These are phyloP conservation scores for Pilasporangium apinafurcum DNA, from an alignment of 352 stramenopile genomes.

Conservation along the genomic window DNA sequence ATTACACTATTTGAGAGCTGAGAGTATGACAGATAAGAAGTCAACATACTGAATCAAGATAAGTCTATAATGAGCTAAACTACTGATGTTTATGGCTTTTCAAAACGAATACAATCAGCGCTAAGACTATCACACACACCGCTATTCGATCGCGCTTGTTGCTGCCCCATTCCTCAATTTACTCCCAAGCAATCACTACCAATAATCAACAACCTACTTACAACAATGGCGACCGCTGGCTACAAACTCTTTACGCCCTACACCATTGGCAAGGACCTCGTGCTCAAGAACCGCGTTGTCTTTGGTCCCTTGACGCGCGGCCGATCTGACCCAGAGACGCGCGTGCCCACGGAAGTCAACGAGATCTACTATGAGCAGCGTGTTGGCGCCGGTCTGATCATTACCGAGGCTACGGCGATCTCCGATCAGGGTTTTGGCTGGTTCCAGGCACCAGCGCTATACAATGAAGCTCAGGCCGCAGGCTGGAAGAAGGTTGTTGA, in stretches of 20 bases:
- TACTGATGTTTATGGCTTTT: too few relatives aligned
- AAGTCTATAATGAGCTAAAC: too few relatives aligned
- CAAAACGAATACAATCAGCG: too few relatives aligned
- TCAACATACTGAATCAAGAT: too few relatives aligned
- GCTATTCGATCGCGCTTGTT: too few relatives aligned
- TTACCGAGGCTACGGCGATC: conserved; percentile 32
- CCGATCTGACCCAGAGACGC: conserved; percentile 7
- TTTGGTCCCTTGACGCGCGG: conserved; percentile 24
- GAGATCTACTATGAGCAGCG: conserved; percentile 35
- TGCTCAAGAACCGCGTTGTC: conserved; percentile 37
- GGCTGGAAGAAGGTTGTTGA: conserved; percentile 47
- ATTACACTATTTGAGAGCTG: too few relatives aligned
- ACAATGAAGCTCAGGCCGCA: conserved; percentile 21
- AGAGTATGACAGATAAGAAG: too few relatives aligned
- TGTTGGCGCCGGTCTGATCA: conserved; percentile 28
- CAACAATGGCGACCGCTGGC: conserved; percentile 9
- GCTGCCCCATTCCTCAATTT: too few relatives aligned
- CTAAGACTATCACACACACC: too few relatives aligned
- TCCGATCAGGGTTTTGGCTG: conserved; percentile 19
- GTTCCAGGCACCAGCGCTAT: conserved; percentile 30
- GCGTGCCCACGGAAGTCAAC: conserved; percentile 13
- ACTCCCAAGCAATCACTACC: background rate
- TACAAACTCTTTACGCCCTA: conserved; percentile 26
- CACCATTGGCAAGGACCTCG: conserved; percentile 9
- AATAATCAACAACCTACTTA: too few relatives aligned